A percentile compares a stretch with the other conserved stretches of the same genome.
Evolutionary conservation across 345 rosid species (phyloP).

Genomic region (Aethionema arabicum): DNA sequence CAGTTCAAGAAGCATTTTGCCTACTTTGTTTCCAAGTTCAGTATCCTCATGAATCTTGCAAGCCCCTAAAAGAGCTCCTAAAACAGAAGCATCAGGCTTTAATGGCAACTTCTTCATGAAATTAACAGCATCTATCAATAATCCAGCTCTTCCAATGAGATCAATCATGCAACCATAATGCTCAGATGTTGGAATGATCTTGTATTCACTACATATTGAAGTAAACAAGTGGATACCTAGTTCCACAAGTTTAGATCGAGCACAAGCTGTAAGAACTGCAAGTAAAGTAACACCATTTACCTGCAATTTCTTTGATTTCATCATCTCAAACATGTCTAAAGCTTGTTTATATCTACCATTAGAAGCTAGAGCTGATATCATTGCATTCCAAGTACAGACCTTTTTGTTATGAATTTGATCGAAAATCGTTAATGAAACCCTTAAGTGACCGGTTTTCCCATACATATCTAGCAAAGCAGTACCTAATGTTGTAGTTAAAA

Average conservation of each 20-base stretch:
- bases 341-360: slow-evolving; percentile 53
- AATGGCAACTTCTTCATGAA: slow-evolving; percentile 54
- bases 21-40: slow-evolving; percentile 53
- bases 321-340: slow-evolving; percentile 54
- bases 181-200: slow-evolving; percentile 55
- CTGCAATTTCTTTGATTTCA: slow-evolving; percentile 37
- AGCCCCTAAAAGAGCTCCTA: slow-evolving; percentile 70
- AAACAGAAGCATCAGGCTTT: slow-evolving; percentile 60
- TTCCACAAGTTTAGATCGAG: slow-evolving; percentile 50
- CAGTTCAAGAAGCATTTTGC: slow-evolving; percentile 45
- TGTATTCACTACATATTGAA: slow-evolving; percentile 40
- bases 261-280: slow-evolving; percentile 66
- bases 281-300: slow-evolving; percentile 64
- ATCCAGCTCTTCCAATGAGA: slow-evolving; percentile 74
- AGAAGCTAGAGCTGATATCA: slow-evolving; percentile 55
- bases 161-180: slow-evolving; percentile 80
- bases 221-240: slow-evolving; percentile 48
- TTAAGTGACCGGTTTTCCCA: slow-evolving; percentile 54
- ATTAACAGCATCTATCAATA: slow-evolving; percentile 52
- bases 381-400: slow-evolving; percentile 74
- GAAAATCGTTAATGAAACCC: slow-evolving; percentile 43
- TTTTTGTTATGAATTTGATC: slow-evolving; percentile 33
- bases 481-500: slow-evolving; percentile 41
- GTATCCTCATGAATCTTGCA: slow-evolving; percentile 64
- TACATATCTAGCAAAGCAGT: slow-evolving; percentile 68